Base-by-base conservation (phyloP, 257 asterid species). In the Gentiana dahurica region DNA sequence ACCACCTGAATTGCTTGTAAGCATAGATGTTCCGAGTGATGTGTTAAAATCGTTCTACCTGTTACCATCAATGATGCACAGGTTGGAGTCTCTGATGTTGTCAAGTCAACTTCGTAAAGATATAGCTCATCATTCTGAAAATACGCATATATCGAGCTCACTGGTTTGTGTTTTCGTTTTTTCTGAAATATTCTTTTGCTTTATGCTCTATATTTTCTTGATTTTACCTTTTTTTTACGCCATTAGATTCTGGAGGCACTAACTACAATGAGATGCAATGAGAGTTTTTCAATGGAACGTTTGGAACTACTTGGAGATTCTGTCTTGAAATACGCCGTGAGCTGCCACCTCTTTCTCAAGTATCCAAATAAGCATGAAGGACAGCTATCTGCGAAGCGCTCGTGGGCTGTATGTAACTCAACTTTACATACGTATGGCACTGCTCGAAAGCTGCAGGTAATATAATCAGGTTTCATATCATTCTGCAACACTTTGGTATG, bases 281-380 rank as follows among this genome's bases (percentile, higher is more conserved):
- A 92, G 69, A 81, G 74, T 63, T 83, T 92, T 76, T 92, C 98
- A 68, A 85, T 85, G 95, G 97, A 92, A 81, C 84, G 97, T 45
- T 71, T 88, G 49, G 98, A 88, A 65, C 76, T 92, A 66, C 97
- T 92, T 15, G 98, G 98, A 58, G 98, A 92, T 70, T 85, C 98
- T 6, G 79, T 92, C 66, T 60, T 92, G 35, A 88, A 92, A 77
- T 92, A 85, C 67, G 79, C 81, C 10, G 72, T 79, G 41, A 85
- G 95, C 62, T 88, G 95, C 74, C 79, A 78, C 73, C 84, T 81
- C 50, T 92, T 81, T 68, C 93, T 88, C 34, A 83, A 88, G 81
- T 53, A 92, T 77, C 85, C 93, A 32, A 70, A 73, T 73, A 60
- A 67, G 69, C 76, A 81, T 46, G 98, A 92, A 80, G 97, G 95